Base-by-base conservation (phyloP, 2,329 filamentous ascomycete genomes). In the Alternaria longipes region DNA sequence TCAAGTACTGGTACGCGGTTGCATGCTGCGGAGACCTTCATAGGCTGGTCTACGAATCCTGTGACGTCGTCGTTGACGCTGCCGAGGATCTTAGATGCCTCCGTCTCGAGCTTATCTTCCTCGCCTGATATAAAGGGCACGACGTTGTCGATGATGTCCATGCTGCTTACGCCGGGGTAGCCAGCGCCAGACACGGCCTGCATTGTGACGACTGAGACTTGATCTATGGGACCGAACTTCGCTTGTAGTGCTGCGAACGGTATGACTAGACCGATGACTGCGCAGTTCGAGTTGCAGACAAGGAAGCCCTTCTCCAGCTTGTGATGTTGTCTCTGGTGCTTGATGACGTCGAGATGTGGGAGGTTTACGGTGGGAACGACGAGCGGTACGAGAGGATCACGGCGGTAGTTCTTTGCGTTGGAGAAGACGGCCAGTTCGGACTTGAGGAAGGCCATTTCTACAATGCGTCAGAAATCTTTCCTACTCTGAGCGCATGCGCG, bases 261-360 rank as follows among this genome's bases (percentile, higher is more conserved):
- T 65, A 97, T 96, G 63, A 97, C 94, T 60, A 98, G 88, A 49
- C 94, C 94, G 73, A 98, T 97, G 74, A 97, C 94, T 58, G 94
- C 94, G 82, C 95, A 99, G 83, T 98, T 98, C 67, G 93, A 97
- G 84, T 98, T 98, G 86, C 94, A 98, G 62, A 97, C 93, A 38
- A 98, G 83, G 83, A 98, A 97, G 24, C 95, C 95, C 81, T 91
- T 93, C 64, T 90, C 84, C 45, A 97, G 84, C 28, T 84, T 83
- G 78, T 91, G 87, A 44, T 91, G 85, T 75, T 88, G 85, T 64
- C 92, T 87, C 83, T 98, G 94, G 80, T 96, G 90, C n/a, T 91
- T 90, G 76, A 98, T 94, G 63, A 97, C 86, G 75, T 91, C 87
- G 72, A 97, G 87, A 81, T 98, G 94, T 44, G 87, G 81, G 12